phyloP scores from a whole-genome alignment of 257 asterid species.

The Solanum etuberosum region DNA sequence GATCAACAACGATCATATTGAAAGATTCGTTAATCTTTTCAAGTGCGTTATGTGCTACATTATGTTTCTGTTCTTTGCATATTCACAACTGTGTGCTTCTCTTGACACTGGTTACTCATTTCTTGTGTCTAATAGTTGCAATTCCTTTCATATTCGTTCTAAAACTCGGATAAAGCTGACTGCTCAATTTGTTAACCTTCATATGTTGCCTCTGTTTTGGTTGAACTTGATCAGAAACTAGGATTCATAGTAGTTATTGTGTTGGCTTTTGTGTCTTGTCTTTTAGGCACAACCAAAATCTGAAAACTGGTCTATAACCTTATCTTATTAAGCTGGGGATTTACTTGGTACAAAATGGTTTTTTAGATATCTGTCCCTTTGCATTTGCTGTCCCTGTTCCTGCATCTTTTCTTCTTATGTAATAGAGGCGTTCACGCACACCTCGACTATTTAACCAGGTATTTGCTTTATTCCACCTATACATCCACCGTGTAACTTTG shows the following conservation, averaged over 20 bases:
- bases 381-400: not conserved
- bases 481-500: not conserved
- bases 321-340: not conserved
- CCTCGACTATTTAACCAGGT: not conserved
- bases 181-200: not conserved
- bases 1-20: not conserved
- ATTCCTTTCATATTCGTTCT: not conserved
- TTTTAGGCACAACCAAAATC: not conserved
- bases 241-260: not conserved
- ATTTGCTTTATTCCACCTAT: not conserved
- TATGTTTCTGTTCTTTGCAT: not conserved
- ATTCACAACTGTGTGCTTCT: not conserved
- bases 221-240: not conserved
- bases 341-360: not conserved
- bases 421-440: not conserved
- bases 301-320: not conserved
- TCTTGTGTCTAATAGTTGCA: not conserved
- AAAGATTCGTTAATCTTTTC: not conserved
- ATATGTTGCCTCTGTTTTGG: not conserved
- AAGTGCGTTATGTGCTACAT: not conserved
- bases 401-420: not conserved
- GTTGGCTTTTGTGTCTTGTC: not conserved
- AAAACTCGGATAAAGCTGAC: not conserved
- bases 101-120: not conserved
- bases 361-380: not conserved